phyloP scores from a whole-genome alignment of 208 protist species.

The Trypanosoma lewisi region DNA sequence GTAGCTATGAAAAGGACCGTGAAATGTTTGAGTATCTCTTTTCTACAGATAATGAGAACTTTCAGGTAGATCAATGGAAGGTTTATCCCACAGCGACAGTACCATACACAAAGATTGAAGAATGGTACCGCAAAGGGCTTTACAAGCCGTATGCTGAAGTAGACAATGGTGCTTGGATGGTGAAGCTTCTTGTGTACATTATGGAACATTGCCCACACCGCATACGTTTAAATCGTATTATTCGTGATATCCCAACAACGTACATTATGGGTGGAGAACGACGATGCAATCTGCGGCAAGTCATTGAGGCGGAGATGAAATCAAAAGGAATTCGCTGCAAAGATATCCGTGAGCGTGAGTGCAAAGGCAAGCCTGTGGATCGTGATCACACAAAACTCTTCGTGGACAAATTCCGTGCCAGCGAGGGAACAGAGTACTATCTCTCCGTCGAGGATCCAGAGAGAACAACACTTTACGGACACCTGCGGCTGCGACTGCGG shows the following conservation, averaged over 20 bases:
- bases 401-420: slow-evolving; percentile 75
- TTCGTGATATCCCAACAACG: slow-evolving; percentile 98
- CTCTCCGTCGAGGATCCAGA: slow-evolving; percentile 79
- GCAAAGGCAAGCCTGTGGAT: slow-evolving; percentile 75
- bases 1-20: slow-evolving; percentile 94
- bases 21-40: slow-evolving; percentile 91
- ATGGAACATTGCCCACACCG: slow-evolving; percentile 96
- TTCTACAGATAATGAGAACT: slow-evolving; percentile 86
- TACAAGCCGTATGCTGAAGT: slow-evolving; percentile 96
- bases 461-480: slow-evolving; percentile 85
- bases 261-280: slow-evolving; percentile 97
- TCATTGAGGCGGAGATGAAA: slow-evolving; percentile 95
- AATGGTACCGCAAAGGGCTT: slow-evolving; percentile 95
- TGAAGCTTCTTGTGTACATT: slow-evolving; percentile 95
- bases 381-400: slow-evolving; percentile 61
- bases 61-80: slow-evolving; percentile 99
- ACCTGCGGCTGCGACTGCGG: slow-evolving; percentile 81
- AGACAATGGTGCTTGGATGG: slow-evolving; percentile 73
- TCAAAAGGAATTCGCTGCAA: slow-evolving; percentile 87
- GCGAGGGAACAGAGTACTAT: slow-evolving; percentile 81
- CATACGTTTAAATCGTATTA: slow-evolving; percentile 98
- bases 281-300: slow-evolving; percentile 97
- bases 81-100: slow-evolving; percentile 99
- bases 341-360: slow-evolving; percentile 95
- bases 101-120: slow-evolving; percentile 97